Conservation (phyloP, 208 protist genomes). For the Porcisia hertigi region DNA sequence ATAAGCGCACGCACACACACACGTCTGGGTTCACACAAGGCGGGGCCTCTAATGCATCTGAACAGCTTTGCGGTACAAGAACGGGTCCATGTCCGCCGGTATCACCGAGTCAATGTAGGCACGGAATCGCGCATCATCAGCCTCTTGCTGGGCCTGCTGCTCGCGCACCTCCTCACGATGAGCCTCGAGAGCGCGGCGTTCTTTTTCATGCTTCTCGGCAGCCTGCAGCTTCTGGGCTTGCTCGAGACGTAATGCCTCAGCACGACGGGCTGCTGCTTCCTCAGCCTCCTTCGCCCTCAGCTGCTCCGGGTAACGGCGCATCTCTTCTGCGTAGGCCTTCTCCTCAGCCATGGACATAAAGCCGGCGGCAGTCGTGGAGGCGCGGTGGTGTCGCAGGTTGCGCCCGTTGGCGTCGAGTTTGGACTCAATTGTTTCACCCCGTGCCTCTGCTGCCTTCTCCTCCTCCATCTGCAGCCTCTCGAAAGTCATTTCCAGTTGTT, state of each 20-base stretch:
- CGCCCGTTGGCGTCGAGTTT: neutral
- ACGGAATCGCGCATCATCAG: conserved; percentile 57
- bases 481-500: conserved; percentile 10
- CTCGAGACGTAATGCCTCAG: conserved; percentile 44
- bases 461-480: conserved; percentile 10
- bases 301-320: conserved; percentile 54
- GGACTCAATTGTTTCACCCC: neutral
- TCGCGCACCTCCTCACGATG: conserved; percentile 38
- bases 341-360: conserved; percentile 70
- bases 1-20: neutral
- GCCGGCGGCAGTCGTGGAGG: conserved; percentile 49
- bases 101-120: conserved; percentile 70
- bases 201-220: conserved; percentile 63
- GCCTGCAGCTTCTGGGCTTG: conserved; percentile 68
- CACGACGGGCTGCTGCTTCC: conserved; percentile 35
- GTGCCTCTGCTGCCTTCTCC: conserved; percentile 11
- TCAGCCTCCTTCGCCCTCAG: conserved; percentile 45
- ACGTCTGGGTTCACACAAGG: neutral
- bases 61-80: conserved; percentile 55
- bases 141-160: conserved; percentile 36
- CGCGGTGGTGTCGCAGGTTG: conserved; percentile 18
- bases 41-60: conserved; percentile 21
- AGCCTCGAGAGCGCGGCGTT: conserved; percentile 35
- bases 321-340: conserved; percentile 58
- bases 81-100: conserved; percentile 57